phyloP scores from a whole-genome alignment of 805 yeast genomes.

The Candida ulmi region DNA sequence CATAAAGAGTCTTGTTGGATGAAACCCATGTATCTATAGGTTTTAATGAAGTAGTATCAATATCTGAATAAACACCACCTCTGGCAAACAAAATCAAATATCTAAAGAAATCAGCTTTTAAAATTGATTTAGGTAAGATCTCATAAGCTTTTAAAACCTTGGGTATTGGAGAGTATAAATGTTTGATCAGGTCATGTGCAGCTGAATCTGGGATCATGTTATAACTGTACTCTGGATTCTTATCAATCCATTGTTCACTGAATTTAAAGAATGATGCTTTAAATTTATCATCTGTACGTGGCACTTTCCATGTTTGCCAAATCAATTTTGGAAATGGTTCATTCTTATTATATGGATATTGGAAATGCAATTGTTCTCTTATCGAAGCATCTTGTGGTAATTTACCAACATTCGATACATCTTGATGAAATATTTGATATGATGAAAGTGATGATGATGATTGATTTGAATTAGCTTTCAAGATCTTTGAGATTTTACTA shows the following conservation, averaged over 20 bases:
- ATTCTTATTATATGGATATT: slow-evolving; percentile 69
- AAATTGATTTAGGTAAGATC: slow-evolving; percentile 69
- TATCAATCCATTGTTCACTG: slow-evolving; percentile 57
- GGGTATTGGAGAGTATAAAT: slow-evolving; percentile 67
- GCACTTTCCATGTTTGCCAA: slow-evolving; percentile 94
- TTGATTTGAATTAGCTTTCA: background rate
- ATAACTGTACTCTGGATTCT: slow-evolving; percentile 62
- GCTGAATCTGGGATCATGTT: slow-evolving; percentile 67
- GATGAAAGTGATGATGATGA: slow-evolving; percentile 1
- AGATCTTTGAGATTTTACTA: background rate
- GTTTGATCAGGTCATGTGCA: slow-evolving; percentile 48
- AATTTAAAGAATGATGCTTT: slow-evolving; percentile 45
- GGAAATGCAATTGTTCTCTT: slow-evolving; percentile 57
- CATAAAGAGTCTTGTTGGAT: slow-evolving; percentile 23
- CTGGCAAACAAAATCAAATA: slow-evolving; percentile 81
- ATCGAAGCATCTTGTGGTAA: slow-evolving; percentile 17
- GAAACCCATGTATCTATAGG: slow-evolving; percentile 77
- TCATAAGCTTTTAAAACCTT: slow-evolving; percentile 70
- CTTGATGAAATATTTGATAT: slow-evolving; percentile 5
- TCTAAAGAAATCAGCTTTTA: slow-evolving; percentile 91
- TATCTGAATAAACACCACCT: slow-evolving; percentile 91
- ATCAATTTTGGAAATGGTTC: slow-evolving; percentile 68
- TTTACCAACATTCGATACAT: background rate
- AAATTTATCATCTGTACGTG: slow-evolving; percentile 48
- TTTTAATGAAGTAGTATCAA: slow-evolving; percentile 76